Evolutionary conservation across 2,329 filamentous ascomycete genomes (phyloP).

Genomic region (Rhinocladiella similis): DNA sequence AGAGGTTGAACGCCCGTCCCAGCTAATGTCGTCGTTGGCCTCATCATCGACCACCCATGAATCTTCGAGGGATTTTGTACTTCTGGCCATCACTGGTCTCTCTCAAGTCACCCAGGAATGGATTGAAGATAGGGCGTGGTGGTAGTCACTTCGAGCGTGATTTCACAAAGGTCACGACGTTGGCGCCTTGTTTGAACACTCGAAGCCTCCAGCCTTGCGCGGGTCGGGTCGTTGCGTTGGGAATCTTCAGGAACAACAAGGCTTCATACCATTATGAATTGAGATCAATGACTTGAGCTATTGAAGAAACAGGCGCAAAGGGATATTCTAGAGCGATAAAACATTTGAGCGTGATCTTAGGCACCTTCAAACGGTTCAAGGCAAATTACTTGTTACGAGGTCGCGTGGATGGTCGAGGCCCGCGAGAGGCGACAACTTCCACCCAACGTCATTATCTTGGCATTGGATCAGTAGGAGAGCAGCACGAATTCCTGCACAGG

Average conservation of each 20-base stretch:
- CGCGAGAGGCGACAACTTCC: neutral
- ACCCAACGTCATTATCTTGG: constrained; percentile 2
- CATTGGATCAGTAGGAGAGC: neutral
- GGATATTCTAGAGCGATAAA: neutral
- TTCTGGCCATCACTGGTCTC: neutral
- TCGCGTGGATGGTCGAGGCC: neutral
- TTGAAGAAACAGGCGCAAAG: neutral
- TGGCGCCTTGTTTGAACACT: neutral
- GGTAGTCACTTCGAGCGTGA: neutral
- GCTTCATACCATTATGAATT: too few relatives aligned
- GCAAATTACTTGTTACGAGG: neutral
- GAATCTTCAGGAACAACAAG: too few relatives aligned
- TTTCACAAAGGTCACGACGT: neutral
- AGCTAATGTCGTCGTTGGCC: constrained; percentile 15
- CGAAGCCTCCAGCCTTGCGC: neutral
- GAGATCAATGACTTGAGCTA: too few relatives aligned
- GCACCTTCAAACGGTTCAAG: neutral
- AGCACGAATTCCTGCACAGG: too few relatives aligned
- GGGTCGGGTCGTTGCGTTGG: neutral
- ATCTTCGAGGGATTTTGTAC: constrained; percentile 7
- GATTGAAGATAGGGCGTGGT: neutral
- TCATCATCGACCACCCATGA: constrained; percentile 23
- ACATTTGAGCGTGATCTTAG: too few relatives aligned
- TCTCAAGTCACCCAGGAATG: neutral
- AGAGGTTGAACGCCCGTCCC: constrained; percentile 7